Evolutionary conservation across 129 eudicot genomes (phyloP).

Genomic region (Flaveria brownii): DNA sequence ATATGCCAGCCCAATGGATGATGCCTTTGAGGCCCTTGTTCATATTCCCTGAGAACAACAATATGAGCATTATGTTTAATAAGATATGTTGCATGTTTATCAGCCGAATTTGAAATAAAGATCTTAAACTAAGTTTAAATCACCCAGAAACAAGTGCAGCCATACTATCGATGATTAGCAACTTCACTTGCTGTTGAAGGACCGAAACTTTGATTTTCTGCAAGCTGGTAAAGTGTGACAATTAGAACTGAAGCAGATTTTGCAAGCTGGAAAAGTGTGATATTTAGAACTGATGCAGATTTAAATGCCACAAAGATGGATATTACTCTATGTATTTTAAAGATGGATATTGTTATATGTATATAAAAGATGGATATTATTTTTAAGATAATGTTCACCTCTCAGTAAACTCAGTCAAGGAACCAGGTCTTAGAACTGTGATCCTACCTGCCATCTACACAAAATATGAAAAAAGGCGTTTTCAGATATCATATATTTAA

Average conservation of each 20-base stretch:
- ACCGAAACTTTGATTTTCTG: conserved; percentile 74
- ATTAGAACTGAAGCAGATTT: not conserved
- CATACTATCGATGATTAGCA: conserved; percentile 88
- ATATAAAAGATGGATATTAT: conserved; percentile 4
- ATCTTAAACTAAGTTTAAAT: conserved; percentile 23
- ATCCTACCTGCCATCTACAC: conserved; percentile 94
- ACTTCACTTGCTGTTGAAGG: conserved; percentile 63
- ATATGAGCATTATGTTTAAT: not conserved
- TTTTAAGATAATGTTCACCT: conserved; percentile 40
- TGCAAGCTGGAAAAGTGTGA: conserved; percentile 63
- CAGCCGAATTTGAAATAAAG: not conserved
- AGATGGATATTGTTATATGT: not conserved
- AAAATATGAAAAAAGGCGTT: not conserved
- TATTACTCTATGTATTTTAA: conserved; percentile 4
- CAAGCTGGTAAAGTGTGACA: conserved; percentile 52
- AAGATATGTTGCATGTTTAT: not conserved
- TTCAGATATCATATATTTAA: not conserved
- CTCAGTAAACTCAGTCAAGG: conserved; percentile 74
- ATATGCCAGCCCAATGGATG: conserved; percentile 87
- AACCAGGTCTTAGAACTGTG: conserved; percentile 69
- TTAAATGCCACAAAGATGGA: conserved; percentile 8
- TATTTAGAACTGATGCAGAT: not conserved
- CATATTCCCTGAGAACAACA: conserved; percentile 53
- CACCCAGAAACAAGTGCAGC: conserved; percentile 83
- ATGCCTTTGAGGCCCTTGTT: conserved; percentile 60